Evolutionary conservation across 1,284 basidiomycete genomes (phyloP), one percentile per base, ranked within the genome.

Genomic region (Macrocystidia cucumis): DNA sequence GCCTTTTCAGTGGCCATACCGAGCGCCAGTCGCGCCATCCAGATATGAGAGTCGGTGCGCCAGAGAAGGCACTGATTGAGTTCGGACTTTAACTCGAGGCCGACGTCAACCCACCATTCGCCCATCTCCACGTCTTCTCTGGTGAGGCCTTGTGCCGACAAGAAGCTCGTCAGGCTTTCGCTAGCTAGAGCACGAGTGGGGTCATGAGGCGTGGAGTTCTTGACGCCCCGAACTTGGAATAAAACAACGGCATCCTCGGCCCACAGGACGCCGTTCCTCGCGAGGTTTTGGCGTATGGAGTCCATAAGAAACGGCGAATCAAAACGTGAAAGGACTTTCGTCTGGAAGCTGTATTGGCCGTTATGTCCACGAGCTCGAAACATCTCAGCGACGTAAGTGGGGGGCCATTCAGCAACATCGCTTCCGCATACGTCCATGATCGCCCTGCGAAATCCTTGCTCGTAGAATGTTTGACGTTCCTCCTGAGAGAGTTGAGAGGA

Each of bases 101-200:
- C 50, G 0, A 51, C 48, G 20, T 56, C 49, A 17, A 48, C 32
- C n/a, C 31, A 47, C 41, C 45, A 47, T 2, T 37, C 11, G 1
- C 43, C 43, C 2, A 9, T 5, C 1, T 14, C 22, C n/a, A 22
- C 13, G 5, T 22, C 12, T 2, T 39, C 21, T 4, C 6, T 1
- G 11, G 28, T 18, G 16, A 47, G 17, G n/a, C 34, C 9, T 2
- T n/a, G 13, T 2, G 37, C 17, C 2, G 8, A 0, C 1, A 43
- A 8, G 13, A 39, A 48, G 2, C 39, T 32, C 1, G 9, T 1
- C 9, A 48, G 29, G 7, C 17, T 20, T 2, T 28, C 12, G 3
- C 38, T 3, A 1, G 40, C 36, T 11, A 26, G n/a, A 3, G 20
- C 16, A 4, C n/a, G 16, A 11, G 26, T 18, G 3, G 17, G 6